A percentile compares a stretch with the other conserved stretches of the same genome.
These are phyloP conservation scores for Hordeum pubiflorum DNA, from an alignment of 202 grass and related monocot species.

Conservation along the genomic window DNA sequence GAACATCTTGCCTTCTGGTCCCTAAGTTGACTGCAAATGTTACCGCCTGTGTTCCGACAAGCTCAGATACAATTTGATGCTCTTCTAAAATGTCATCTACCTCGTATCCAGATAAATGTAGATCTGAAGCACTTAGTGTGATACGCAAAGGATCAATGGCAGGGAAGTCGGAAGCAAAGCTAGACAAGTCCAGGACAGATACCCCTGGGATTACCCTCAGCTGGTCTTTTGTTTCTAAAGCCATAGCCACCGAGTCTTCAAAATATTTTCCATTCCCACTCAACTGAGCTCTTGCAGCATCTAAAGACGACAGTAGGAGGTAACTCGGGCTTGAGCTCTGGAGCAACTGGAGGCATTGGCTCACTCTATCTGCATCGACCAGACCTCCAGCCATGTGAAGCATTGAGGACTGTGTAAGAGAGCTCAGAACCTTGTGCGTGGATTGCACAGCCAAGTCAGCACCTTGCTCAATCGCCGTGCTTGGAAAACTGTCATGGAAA, in stretches of 20 bases:
- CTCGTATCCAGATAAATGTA: slow-evolving; percentile 55
- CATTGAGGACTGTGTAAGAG: slow-evolving; percentile 90
- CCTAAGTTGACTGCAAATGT: slow-evolving; percentile 74
- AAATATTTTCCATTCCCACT: slow-evolving; percentile 41
- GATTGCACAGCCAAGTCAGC: slow-evolving; percentile 72
- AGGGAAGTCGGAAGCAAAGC: slow-evolving; percentile 56
- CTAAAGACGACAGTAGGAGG: slow-evolving; percentile 70
- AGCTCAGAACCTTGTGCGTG: slow-evolving; percentile 82
- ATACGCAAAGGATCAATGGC: slow-evolving; percentile 64
- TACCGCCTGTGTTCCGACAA: slow-evolving; percentile 52
- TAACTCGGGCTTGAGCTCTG: slow-evolving; percentile 86
- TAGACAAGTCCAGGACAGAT: slow-evolving; percentile 47
- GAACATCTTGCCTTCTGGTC: slow-evolving; percentile 45
- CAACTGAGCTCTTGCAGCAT: slow-evolving; percentile 77
- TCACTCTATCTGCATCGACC: slow-evolving; percentile 42
- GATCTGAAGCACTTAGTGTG: slow-evolving; percentile 41
- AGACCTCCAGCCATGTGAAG: slow-evolving; percentile 59
- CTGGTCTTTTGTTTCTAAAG: slow-evolving; percentile 31
- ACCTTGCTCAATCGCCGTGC: slow-evolving; percentile 69
- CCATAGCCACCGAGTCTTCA: slow-evolving; percentile 38
- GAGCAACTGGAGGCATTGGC: slow-evolving; percentile 56
- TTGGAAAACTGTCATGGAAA: slow-evolving; percentile 60
- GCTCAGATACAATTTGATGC: slow-evolving; percentile 58
- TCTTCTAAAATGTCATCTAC: slow-evolving; percentile 51
- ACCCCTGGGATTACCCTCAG: slow-evolving; percentile 50